Base-by-base conservation (phyloP, 176 grass and related monocot genomes). In the Poa annua region DNA sequence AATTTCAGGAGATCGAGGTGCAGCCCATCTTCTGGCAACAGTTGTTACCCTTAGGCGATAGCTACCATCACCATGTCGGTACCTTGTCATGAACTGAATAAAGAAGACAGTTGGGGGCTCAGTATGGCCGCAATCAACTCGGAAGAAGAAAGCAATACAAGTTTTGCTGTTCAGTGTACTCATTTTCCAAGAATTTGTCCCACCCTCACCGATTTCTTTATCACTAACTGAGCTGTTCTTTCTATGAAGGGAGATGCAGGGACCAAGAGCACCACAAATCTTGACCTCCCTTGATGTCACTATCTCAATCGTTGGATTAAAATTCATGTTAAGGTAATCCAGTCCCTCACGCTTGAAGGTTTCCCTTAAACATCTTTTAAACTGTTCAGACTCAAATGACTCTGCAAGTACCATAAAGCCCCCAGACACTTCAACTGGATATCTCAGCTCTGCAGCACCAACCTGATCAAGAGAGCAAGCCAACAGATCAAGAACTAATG, bases 391-490 rank as follows among this genome's bases (percentile, higher is more conserved):
- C 56, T 92, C 96, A 67, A 96, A 99, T 60, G 96, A 99, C 26
- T 96, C 96, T 17, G 93, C 72, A 77, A 94, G 83, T 56, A 94
- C 84, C 81, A 96, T 89, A 61, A 94, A 88, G 14, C 96, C 96
- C 47, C 93, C 96, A 41, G 93, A 96, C 4, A 85, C 88, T 80
- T 99, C 96, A 47, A 99, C 89, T 64, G 96, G 93, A 71, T 99
- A 75, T 66, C 89, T 93, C 74, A 99, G 73, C 67, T 99, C 96
- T 41, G 87, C 89, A 83, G 91, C 83, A 3, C 96, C 96, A 88
- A 99, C 88, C 90, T 99, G 96, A 89, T 99, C 93, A 13, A 99
- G 91, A 74, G 96, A 98, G 80, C 92, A 98, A 71, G 91, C 93
- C 12, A 93, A 93, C 7, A 98, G 84, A 89, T 99, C 93, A 48